phyloP scores from a whole-genome alignment of 2,329 filamentous ascomycete species.

The Xylaria digitata region DNA sequence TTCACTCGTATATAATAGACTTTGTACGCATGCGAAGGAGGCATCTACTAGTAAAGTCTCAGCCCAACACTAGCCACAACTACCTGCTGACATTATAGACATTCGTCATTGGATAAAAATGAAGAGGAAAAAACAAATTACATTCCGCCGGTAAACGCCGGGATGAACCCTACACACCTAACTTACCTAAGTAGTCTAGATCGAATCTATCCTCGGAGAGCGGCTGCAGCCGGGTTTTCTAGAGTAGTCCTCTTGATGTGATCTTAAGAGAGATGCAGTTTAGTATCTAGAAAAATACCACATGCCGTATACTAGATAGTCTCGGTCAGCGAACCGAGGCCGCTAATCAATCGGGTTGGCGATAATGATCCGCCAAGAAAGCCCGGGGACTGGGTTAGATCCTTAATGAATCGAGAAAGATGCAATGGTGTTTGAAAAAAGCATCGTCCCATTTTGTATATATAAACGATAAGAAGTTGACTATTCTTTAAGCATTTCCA shows the following conservation, averaged over 20 bases:
- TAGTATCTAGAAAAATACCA: slow-evolving; percentile 4
- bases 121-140: not conserved
- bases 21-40: not conserved
- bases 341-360: slow-evolving; percentile 5
- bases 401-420: not conserved
- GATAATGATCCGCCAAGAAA: slow-evolving; percentile 13
- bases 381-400: not conserved
- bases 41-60: not conserved
- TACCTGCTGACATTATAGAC: not conserved
- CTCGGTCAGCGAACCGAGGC: slow-evolving; percentile 12
- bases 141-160: slow-evolving; percentile 27
- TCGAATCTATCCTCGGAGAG: slow-evolving; percentile 20
- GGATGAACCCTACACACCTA: not conserved
- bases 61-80: slow-evolving; percentile 1
- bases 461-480: not conserved
- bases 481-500: not conserved
- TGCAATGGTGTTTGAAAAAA: not conserved
- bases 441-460: slow-evolving; percentile 8
- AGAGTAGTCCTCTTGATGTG: not conserved
- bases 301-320: not conserved
- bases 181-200: too few relatives aligned
- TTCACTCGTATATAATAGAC: not conserved
- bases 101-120: not conserved
- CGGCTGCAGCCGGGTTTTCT: slow-evolving; percentile 25
- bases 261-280: not conserved